Percentiles rank a stretch among this genome's conserved stretches.
Evolutionary conservation across 1,284 basidiomycete species (phyloP).

Genomic region (Cryptococcus neoformans): DNA sequence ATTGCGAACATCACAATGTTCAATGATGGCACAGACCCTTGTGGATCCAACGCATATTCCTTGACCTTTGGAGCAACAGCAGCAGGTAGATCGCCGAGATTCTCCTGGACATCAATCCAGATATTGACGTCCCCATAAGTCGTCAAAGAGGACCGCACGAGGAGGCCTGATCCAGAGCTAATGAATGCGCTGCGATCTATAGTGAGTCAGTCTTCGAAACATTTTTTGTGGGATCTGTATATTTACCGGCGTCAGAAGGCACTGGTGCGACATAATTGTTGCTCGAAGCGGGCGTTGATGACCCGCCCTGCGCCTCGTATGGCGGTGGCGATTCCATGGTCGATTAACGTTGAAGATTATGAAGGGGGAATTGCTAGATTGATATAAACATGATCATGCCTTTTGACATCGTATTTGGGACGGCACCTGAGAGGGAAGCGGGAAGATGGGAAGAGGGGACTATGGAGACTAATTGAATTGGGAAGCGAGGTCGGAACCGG

Average conservation of each 20-base stretch:
- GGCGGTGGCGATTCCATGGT: background rate
- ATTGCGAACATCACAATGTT: slow-evolving; percentile 65
- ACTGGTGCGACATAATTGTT: slow-evolving; percentile 24
- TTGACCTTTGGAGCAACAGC: slow-evolving; percentile 54
- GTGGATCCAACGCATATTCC: slow-evolving; percentile 55
- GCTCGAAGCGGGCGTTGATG: slow-evolving; percentile 2
- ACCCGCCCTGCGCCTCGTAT: slow-evolving; percentile 7
- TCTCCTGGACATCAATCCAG: slow-evolving; percentile 52
- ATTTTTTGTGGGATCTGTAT: background rate
- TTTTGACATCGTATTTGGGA: too few species aligned
- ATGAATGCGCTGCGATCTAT: slow-evolving; percentile 36
- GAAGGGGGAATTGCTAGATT: background rate
- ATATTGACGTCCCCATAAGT: slow-evolving; percentile 43
- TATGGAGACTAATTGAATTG: too few species aligned
- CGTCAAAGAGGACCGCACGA: slow-evolving; percentile 36
- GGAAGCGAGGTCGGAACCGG: too few species aligned
- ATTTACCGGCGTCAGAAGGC: slow-evolving; percentile 30
- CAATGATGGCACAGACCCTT: slow-evolving; percentile 50
- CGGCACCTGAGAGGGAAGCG: too few species aligned
- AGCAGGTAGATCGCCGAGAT: slow-evolving; percentile 55
- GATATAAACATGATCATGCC: too few species aligned
- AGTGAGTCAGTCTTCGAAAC: background rate
- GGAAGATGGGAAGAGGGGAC: too few species aligned
- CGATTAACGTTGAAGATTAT: background rate
- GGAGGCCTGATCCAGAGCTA: slow-evolving; percentile 59